Evolutionary conservation across 495 filamentous ascomycete genomes (phyloP), one percentile per base, ranked within the genome.

Genomic region (Xylaria sp.): DNA sequence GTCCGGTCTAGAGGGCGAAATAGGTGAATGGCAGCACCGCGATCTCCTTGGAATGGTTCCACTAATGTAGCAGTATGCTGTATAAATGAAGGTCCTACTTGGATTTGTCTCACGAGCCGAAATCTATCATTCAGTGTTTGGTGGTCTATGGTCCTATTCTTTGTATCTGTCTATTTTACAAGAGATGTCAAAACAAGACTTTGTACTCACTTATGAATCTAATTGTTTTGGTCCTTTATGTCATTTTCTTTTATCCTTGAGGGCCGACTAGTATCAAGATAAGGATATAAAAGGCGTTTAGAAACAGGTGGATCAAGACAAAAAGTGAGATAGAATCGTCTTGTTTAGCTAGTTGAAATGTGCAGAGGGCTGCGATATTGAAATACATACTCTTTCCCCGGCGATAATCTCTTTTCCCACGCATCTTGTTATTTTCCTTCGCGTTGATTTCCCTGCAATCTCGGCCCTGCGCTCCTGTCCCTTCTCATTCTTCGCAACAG

Each of bases 281-380:
- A 37, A 37, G n/a, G 57, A 37, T 2, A n/a, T 17, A 53, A 58
- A 44, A 46, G 14, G 41, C 1, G 3, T n/a, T 48, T 29, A 17
- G 2, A 12, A 12, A 59, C 17, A 53, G 48, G 52, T n/a, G 44
- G 48, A 12, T 44, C 12, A n/a, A 35, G 26, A 70, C 15, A 43
- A 31, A n/a, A 50, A 55, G 50, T n/a, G 48, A 59, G 29, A 70
- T 48, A 70, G 21, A 43, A 63, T 63, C 12, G 24, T 53, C 21
- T 63, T 63, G 44, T 44, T 37, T 44, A 35, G 43, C 5, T 37
- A 6, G 5, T 40, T 48, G 37, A 24, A 59, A 35, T 2, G n/a
- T 26, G 3, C 1, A 12, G 15, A 61, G 21, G 43, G 19, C 52
- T 8, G 33, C 52, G 15, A 21, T n/a, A 59, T 59, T 35, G 43